Evolutionary conservation across 2,329 filamentous ascomycete genomes (phyloP), one percentile per base, ranked within the genome.

Genomic region (Monilinia laxa): DNA sequence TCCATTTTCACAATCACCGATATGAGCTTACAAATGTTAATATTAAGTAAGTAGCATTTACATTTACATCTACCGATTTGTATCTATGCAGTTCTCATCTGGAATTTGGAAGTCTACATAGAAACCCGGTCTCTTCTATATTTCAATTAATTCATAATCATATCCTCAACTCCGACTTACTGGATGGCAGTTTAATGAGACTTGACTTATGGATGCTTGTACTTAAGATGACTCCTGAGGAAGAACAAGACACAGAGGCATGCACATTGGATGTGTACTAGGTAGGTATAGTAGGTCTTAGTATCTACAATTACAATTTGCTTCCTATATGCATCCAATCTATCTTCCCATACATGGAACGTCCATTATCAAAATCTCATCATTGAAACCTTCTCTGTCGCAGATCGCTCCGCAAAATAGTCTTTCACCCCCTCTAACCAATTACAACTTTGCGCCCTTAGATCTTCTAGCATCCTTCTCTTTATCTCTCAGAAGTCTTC

Each of bases 391-490:
- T 51, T 35, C 31, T 51, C 49, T 10, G n/a, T 12, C 49, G 6
- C 28, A 35, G 6, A n/a, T 23, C 42, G 9, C 14, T 59, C 49
- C 47, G 4, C 20, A 23, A 25, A 4, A 25, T 18, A 3, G 5
- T 10, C 31, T 47, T 9, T 14, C 18, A 7, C 11, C 54, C 47
- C 54, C 45, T n/a, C 16, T 10, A n/a, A 16, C 35, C 28, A 20
- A 23, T 42, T 83, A 93, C 73, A 94, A 75, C 81, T 87, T 93
- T 14, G 87, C 81, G 0, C 88, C 88, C 68, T 84, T 80, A 72
- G 83, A 83, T 75, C 86, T 85, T 75, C 89, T 84, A 68, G 81
- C 82, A 75, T 89, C 87, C 80, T 82, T 90, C 79, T 95, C 92
- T 74, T 85, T 84, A 74, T 96, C 92, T 53, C 90, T 82, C 72